phyloP scores from a whole-genome alignment of 2,329 filamentous ascomycete species.

The Ophiostoma sp. region DNA sequence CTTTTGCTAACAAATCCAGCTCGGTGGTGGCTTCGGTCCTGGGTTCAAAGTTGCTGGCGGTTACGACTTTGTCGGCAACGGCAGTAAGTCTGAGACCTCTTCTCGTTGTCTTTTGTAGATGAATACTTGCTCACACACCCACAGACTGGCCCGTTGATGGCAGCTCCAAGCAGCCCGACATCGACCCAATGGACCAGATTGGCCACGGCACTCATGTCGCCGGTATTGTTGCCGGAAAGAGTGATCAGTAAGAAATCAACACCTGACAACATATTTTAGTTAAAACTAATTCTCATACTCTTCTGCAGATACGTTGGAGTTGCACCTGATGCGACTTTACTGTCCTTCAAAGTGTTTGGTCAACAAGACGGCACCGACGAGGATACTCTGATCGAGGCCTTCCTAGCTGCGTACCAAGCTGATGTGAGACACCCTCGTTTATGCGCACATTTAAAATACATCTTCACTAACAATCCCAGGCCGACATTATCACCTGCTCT shows the following conservation, averaged over 20 bases:
- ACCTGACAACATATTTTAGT: neutral
- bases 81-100: constrained; percentile 11
- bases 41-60: constrained; percentile 29
- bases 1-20: neutral
- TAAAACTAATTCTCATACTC: neutral
- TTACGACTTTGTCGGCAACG: constrained; percentile 29
- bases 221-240: constrained; percentile 34
- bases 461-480: constrained; percentile 29
- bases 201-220: constrained; percentile 35
- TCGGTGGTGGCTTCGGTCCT: constrained; percentile 28
- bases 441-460: neutral
- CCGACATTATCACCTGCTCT: constrained; percentile 58
- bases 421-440: constrained; percentile 36
- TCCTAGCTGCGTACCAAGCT: constrained; percentile 60
- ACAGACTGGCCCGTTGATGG: constrained; percentile 18
- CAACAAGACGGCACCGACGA: constrained; percentile 38
- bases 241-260: neutral
- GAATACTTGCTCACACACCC: neutral
- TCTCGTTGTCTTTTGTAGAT: too few species aligned
- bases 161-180: constrained; percentile 27
- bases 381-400: constrained; percentile 61
- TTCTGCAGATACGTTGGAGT: constrained; percentile 31
- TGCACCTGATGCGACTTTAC: constrained; percentile 33
- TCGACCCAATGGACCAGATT: constrained; percentile 32
- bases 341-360: constrained; percentile 33